Evolutionary conservation across 495 filamentous ascomycete species (phyloP).

Genomic region (Xylaria cubensis): DNA sequence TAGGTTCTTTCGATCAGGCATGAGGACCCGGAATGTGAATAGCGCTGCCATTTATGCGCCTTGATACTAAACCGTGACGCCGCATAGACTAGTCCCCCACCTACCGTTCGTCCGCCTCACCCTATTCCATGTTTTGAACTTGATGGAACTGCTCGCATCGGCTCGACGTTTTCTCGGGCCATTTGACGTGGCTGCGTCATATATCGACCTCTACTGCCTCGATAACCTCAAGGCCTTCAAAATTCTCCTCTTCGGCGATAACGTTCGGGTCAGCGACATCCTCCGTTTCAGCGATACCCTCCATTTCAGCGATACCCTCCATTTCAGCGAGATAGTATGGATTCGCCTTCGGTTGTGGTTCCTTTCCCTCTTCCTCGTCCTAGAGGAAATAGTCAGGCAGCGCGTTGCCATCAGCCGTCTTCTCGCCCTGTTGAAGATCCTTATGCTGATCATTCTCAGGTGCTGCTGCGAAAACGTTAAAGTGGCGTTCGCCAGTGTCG

Average conservation of each 20-base stretch:
- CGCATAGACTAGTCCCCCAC: not conserved
- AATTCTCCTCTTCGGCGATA: not conserved
- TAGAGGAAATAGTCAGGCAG: constrained; percentile 65
- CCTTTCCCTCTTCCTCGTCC: constrained; percentile 3
- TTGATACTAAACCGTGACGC: not conserved
- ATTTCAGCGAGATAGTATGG: not conserved
- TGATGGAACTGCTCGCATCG: not conserved
- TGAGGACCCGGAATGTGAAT: not conserved
- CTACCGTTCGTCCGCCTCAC: not conserved
- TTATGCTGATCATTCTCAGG: constrained; percentile 94
- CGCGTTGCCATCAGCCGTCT: constrained; percentile 56
- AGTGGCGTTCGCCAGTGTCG: constrained; percentile 86
- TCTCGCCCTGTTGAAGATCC: constrained; percentile 72
- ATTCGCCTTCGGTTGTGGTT: not conserved
- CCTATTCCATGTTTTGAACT: not conserved
- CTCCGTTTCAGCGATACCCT: not conserved
- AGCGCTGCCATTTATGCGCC: not conserved
- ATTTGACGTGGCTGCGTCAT: not conserved
- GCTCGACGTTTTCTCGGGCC: not conserved
- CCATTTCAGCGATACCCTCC: not conserved
- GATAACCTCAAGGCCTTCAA: not conserved
- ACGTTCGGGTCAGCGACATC: no score
- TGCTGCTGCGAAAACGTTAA: constrained; percentile 96
- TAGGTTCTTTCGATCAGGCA: not conserved
- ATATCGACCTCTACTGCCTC: not conserved